phyloP scores from a whole-genome alignment of 1,284 basidiomycete species.

The Grifola frondosa region DNA sequence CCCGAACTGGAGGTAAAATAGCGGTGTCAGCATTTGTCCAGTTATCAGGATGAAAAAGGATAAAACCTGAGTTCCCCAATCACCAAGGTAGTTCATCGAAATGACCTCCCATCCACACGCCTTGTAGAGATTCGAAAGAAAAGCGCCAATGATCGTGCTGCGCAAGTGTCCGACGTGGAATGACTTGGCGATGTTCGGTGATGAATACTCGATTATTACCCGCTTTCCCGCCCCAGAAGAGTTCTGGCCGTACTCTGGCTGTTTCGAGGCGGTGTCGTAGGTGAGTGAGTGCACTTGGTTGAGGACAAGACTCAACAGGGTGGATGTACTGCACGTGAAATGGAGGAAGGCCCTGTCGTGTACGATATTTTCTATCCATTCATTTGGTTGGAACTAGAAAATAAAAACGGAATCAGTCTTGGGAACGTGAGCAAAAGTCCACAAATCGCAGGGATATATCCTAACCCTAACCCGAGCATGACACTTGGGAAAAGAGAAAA shows the following conservation, averaged over 20 bases:
- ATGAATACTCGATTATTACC: conserved; percentile 87
- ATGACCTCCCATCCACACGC: conserved; percentile 92
- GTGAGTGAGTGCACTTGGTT: conserved; percentile 80
- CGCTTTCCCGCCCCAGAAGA: conserved; percentile 79
- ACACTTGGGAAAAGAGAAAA: not conserved
- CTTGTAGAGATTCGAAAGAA: conserved; percentile 90
- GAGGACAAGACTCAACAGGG: conserved; percentile 77
- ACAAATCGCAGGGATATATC: not conserved
- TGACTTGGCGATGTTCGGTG: conserved; percentile 97
- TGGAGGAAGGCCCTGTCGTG: conserved; percentile 82
- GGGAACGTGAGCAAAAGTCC: not conserved
- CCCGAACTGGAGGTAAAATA: conserved; percentile 54
- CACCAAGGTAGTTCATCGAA: conserved; percentile 92
- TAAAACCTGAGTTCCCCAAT: conserved; percentile 85
- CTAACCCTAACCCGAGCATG: conserved; percentile 14
- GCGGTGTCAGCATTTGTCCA: not conserved
- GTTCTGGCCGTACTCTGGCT: conserved; percentile 75
- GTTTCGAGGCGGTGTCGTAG: conserved; percentile 50
- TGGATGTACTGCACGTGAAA: conserved; percentile 73
- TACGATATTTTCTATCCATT: conserved; percentile 64
- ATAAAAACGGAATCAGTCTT: conserved; percentile 2
- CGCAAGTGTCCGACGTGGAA: conserved; percentile 98
- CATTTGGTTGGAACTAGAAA: conserved; percentile 64
- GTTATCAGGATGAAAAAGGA: not conserved
- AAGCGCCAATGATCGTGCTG: conserved; percentile 97